Percentiles rank a stretch among this genome's conserved stretches.
phyloP scores from a whole-genome alignment of 371 early-diverging fungal genomes.

The Rhizopus arrhizus region DNA sequence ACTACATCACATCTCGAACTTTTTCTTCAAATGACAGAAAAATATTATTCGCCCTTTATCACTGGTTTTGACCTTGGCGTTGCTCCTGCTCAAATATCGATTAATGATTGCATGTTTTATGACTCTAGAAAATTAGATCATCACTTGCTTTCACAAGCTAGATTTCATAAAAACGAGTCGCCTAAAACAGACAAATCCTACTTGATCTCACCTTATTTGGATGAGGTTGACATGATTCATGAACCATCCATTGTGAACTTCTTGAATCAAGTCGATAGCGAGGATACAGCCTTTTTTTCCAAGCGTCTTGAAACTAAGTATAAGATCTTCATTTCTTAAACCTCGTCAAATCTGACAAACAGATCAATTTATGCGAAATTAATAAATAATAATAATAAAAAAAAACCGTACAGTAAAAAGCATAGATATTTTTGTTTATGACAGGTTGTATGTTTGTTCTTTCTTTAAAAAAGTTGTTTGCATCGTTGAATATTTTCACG shows the following conservation, averaged over 20 bases:
- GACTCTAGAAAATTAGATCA: neutral
- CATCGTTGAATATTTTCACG: too few species aligned
- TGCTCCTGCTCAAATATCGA: neutral
- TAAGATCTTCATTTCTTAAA: too few species aligned
- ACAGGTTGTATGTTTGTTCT: too few species aligned
- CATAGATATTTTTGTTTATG: too few species aligned
- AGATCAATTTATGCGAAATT: neutral
- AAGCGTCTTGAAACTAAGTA: neutral
- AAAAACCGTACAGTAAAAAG: too few species aligned
- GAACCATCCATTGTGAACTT: neutral
- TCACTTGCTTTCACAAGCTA: neutral
- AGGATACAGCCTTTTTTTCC: neutral
- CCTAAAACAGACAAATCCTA: neutral
- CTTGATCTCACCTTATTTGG: neutral
- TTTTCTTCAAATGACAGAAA: neutral
- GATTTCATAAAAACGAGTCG: too few species aligned
- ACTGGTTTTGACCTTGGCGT: conserved; percentile 28
- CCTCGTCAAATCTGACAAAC: neutral
- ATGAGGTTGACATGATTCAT: conserved; percentile 2
- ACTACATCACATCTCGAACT: neutral
- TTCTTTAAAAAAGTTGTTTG: too few species aligned
- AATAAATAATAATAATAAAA: too few species aligned
- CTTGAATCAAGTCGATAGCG: conserved; percentile 1
- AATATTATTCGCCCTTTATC: conserved; percentile 27
- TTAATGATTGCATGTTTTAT: neutral